Conservation (phyloP, 331 rosid species). For the Acacia pycnantha region DNA sequence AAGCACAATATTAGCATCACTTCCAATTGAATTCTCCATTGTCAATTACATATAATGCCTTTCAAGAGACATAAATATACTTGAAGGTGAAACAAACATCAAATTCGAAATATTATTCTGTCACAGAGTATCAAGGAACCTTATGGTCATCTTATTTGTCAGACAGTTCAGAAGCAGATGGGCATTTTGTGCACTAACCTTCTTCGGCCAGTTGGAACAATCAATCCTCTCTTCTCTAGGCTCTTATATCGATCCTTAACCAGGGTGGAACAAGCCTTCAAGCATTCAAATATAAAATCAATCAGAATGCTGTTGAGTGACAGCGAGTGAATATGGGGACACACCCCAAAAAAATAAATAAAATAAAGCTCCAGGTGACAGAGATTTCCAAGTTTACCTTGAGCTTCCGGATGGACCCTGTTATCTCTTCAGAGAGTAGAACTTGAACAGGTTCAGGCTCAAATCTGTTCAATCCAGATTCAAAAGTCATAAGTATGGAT, state of each 20-base stretch:
- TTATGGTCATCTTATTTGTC: neutral
- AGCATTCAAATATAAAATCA: conserved; percentile 13
- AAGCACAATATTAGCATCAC: neutral
- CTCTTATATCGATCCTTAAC: conserved; percentile 84
- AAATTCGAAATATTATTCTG: neutral
- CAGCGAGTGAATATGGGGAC: conserved; percentile 1
- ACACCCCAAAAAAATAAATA: neutral
- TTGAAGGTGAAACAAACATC: neutral
- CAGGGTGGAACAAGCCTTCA: conserved; percentile 81
- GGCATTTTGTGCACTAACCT: conserved; percentile 46
- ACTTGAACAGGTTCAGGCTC: conserved; percentile 92
- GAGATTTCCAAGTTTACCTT: conserved; percentile 47
- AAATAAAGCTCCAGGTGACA: neutral
- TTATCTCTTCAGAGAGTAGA: conserved; percentile 75
- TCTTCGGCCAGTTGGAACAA: conserved; percentile 55
- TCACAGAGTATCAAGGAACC: neutral
- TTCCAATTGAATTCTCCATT: neutral
- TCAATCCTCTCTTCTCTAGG: conserved; percentile 84
- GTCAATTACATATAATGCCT: neutral
- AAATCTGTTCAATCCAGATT: conserved; percentile 50
- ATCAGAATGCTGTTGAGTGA: conserved; percentile 15
- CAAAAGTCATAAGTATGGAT: neutral
- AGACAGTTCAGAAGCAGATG: neutral
- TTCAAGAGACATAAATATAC: neutral
- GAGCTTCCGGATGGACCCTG: conserved; percentile 84